Percentiles rank a stretch among this genome's conserved stretches.
Conservation (phyloP, 208 protist genomes). For the Acanthamoeba castellanii region DNA sequence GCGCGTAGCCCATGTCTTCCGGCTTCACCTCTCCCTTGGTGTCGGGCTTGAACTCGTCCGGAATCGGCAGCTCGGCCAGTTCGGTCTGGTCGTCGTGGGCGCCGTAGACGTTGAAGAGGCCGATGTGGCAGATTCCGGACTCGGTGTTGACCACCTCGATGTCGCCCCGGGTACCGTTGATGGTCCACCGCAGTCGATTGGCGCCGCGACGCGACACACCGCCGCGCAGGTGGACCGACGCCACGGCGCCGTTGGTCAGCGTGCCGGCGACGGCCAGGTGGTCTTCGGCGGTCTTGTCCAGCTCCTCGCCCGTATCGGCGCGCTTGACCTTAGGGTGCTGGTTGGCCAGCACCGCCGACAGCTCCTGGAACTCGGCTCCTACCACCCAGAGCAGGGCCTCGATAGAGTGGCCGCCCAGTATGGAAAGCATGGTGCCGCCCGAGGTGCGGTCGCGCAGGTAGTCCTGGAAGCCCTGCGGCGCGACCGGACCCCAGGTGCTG, state of each 20-base stretch:
- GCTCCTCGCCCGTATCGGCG: neutral
- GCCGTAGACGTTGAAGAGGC: neutral
- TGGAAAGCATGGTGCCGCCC: constrained; percentile 1
- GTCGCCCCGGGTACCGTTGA: constrained; percentile 32
- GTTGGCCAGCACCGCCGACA: constrained; percentile 1
- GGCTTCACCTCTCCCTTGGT: neutral
- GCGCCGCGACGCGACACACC: neutral
- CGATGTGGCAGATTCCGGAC: neutral
- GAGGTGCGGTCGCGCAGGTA: neutral
- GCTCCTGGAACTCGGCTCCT: neutral
- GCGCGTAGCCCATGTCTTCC: neutral
- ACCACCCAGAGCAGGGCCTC: constrained; percentile 1
- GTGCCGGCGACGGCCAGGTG: neutral
- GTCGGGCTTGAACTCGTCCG: constrained; percentile 5
- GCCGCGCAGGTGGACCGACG: neutral
- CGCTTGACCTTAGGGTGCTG: constrained; percentile 25
- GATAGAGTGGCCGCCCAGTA: neutral
- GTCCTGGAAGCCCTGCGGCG: neutral
- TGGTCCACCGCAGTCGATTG: constrained; percentile 10
- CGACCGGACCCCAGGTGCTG: constrained; percentile 5
- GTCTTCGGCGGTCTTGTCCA: constrained; percentile 13
- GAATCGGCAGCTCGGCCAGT: constrained; percentile 5
- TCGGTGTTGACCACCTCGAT: constrained; percentile 8
- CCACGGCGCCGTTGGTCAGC: constrained; percentile 32
- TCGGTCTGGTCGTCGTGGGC: constrained; percentile 30